Evolutionary conservation across 805 yeast genomes (phyloP).

Genomic region (Grigorovia humatica): DNA sequence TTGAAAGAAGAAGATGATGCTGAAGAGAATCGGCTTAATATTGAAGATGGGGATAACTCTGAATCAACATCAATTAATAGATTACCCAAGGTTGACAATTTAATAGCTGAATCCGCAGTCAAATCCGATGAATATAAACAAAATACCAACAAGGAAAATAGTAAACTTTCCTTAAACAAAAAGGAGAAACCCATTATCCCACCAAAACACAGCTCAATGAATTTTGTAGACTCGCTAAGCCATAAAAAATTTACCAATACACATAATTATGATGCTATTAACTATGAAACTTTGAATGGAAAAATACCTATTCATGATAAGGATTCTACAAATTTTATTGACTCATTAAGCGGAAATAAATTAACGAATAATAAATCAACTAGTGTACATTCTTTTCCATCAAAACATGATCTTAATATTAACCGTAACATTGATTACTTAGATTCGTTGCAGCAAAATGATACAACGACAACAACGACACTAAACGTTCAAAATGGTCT

Average conservation of each 20-base stretch:
- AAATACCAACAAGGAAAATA: too few species aligned
- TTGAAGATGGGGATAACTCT: background rate
- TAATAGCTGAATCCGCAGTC: background rate
- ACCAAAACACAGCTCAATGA: background rate
- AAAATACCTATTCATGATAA: too few species aligned
- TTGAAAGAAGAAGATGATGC: background rate
- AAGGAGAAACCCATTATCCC: background rate
- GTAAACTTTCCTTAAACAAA: background rate
- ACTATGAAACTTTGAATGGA: background rate
- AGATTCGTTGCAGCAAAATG: conserved; percentile 16
- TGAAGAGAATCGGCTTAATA: background rate
- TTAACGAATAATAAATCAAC: background rate
- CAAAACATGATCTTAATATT: background rate
- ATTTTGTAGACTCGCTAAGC: background rate
- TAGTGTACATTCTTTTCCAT: background rate
- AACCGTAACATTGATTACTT: conserved; percentile 13
- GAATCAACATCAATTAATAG: background rate
- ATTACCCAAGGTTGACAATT: background rate
- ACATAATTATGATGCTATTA: background rate
- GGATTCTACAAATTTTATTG: background rate
- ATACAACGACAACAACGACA: background rate
- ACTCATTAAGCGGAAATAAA: background rate
- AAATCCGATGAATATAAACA: too few species aligned
- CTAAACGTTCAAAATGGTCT: background rate
- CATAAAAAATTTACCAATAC: background rate